A percentile compares a stretch with the other conserved stretches of the same genome.
Conservation (phyloP, 75 land plant genomes). For the Selaginella tamariscina region DNA sequence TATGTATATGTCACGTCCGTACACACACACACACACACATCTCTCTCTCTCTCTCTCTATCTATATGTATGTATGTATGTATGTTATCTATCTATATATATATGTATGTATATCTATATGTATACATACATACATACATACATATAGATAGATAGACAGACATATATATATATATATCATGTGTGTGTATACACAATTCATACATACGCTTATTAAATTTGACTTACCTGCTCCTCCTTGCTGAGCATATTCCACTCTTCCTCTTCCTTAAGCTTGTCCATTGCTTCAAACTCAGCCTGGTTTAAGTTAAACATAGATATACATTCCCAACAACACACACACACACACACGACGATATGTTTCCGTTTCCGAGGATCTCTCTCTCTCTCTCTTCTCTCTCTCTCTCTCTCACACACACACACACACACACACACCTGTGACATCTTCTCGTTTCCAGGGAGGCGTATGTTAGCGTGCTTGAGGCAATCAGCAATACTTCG, state of each 20-base stretch:
- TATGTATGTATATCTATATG: not conserved
- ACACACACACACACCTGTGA: not conserved
- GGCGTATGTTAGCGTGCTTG: slow-evolving; percentile 15
- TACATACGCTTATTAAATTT: not conserved
- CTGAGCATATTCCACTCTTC: slow-evolving; percentile 38
- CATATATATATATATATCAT: too few relatives aligned
- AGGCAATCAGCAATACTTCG: slow-evolving; percentile 24
- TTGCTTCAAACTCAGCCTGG: slow-evolving; percentile 29
- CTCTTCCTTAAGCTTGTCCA: slow-evolving; percentile 32
- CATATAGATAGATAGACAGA: slow-evolving; percentile 1
- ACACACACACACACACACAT: not conserved
- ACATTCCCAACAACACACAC: too few relatives aligned
- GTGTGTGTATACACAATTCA: not conserved
- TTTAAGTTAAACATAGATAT: too few relatives aligned
- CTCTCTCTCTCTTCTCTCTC: too few relatives aligned
- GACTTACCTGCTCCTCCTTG: slow-evolving; percentile 36
- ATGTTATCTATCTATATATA: too few relatives aligned
- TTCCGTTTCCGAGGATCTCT: too few relatives aligned
- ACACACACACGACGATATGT: too few relatives aligned
- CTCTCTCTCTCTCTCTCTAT: too few relatives aligned
- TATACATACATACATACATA: slow-evolving; percentile 2
- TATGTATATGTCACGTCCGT: not conserved
- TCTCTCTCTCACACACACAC: too few relatives aligned
- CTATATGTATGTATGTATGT: too few relatives aligned
- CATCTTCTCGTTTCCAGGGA: not conserved